These are phyloP conservation scores for Glutinoglossum americanum DNA, from an alignment of 495 filamentous ascomycete species.

Conservation along the genomic window DNA sequence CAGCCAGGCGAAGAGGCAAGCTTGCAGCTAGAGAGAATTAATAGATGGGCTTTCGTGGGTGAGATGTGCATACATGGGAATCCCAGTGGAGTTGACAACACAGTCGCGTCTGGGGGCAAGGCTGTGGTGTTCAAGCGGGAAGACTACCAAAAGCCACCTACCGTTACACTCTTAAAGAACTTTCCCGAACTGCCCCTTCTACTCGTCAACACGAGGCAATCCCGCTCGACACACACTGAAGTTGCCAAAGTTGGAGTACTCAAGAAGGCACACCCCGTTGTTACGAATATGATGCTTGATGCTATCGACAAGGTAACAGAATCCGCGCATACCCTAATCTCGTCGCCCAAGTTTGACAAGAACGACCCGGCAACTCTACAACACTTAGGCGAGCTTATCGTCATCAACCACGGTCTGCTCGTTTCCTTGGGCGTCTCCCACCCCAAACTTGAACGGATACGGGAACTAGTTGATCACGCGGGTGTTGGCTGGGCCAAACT, in stretches of 20 bases:
- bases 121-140: conserved; percentile 71
- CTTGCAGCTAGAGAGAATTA: conserved; percentile 77
- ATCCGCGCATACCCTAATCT: conserved; percentile 50
- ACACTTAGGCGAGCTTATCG: conserved; percentile 65
- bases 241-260: conserved; percentile 68
- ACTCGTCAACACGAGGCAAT: conserved; percentile 66
- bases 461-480: conserved; percentile 72
- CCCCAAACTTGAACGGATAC: conserved; percentile 73
- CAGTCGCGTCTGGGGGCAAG: conserved; percentile 80
- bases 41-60: conserved; percentile 90
- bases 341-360: conserved; percentile 36
- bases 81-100: conserved; percentile 92
- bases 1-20: conserved; percentile 64
- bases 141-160: conserved; percentile 57
- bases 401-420: conserved; percentile 80
- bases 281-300: conserved; percentile 59
- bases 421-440: conserved; percentile 82
- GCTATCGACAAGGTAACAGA: conserved; percentile 64
- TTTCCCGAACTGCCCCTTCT: conserved; percentile 84
- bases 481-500: conserved; percentile 95
- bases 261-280: conserved; percentile 40
- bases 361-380: conserved; percentile 34
- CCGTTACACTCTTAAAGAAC: conserved; percentile 51
- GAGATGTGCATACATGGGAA: conserved; percentile 96
- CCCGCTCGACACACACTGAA: conserved; percentile 61